Evolutionary conservation across 352 stramenopile genomes (phyloP).

Genomic region (Globisporangium alternatum): DNA sequence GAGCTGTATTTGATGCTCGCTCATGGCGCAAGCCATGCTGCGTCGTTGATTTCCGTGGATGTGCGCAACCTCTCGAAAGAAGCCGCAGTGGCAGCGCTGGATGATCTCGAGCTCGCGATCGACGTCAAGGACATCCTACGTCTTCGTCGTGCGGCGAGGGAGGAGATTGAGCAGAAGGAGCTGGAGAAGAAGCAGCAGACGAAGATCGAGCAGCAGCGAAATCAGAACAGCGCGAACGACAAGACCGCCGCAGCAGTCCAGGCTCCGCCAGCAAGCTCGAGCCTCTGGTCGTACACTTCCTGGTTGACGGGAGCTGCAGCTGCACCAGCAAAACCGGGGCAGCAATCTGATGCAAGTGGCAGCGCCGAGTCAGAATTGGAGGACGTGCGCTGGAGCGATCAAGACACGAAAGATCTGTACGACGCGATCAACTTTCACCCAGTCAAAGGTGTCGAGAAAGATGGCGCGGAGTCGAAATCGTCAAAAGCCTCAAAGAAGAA

Average conservation of each 20-base stretch:
- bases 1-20: conserved; percentile 46
- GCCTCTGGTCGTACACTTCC: conserved; percentile 70
- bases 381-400: conserved; percentile 80
- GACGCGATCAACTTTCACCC: conserved; percentile 82
- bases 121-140: conserved; percentile 72
- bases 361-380: conserved; percentile 11
- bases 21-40: conserved; percentile 24
- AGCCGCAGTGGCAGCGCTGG: conserved; percentile 37
- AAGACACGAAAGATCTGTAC: conserved; percentile 79
- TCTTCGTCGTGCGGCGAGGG: conserved; percentile 47
- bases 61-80: conserved; percentile 49
- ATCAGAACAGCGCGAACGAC: conserved; percentile 11
- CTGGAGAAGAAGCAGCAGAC: conserved; percentile 33
- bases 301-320: conserved; percentile 40
- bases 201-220: conserved; percentile 25
- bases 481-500: conserved; percentile 4
- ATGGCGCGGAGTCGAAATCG: conserved; percentile 8
- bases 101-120: conserved; percentile 66
- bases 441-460: conserved; percentile 22
- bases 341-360: neutral
- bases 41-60: conserved; percentile 37
- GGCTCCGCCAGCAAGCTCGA: conserved; percentile 36
- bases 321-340: neutral
- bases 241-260: conserved; percentile 11
- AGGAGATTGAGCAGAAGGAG: conserved; percentile 33